Evolutionary conservation across 2,329 filamentous ascomycete species (phyloP).

Genomic region (Colletotrichum tropicicola): DNA sequence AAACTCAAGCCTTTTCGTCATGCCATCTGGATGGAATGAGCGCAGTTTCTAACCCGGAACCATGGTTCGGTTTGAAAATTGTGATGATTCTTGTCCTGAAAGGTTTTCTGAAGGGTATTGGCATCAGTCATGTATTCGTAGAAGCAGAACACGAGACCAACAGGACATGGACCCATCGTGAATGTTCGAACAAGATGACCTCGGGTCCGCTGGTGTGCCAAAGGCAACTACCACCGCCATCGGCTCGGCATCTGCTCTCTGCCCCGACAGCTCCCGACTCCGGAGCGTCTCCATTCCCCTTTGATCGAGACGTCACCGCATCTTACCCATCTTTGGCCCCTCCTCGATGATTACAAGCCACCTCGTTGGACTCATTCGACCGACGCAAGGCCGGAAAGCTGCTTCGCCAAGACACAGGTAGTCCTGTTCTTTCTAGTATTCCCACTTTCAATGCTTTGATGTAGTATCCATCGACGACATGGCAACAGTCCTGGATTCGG

Average conservation of each 20-base stretch:
- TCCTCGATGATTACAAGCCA: not conserved
- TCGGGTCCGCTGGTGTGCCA: no score
- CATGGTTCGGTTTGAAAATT: not conserved
- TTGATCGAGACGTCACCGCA: not conserved
- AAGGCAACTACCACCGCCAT: not conserved
- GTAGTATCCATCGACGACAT: not conserved
- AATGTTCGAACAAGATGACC: no score
- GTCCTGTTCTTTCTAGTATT: not conserved
- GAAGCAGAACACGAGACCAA: no score
- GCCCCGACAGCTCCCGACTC: not conserved
- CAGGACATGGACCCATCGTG: not conserved
- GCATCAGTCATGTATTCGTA: no score
- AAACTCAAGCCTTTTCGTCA: not conserved
- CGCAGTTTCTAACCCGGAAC: not conserved
- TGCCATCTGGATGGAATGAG: not conserved
- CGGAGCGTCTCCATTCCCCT: not conserved
- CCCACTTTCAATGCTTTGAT: not conserved
- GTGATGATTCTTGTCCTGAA: no score
- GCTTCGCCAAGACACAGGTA: slow-evolving; percentile 9
- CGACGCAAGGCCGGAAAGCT: slow-evolving; percentile 21
- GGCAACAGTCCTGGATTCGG: no score
- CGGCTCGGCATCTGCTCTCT: not conserved
- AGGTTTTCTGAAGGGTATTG: no score
- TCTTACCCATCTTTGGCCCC: not conserved
- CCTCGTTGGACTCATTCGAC: not conserved